Evolutionary conservation across 345 rosid genomes (phyloP).

Genomic region (Arabis hirsuta): DNA sequence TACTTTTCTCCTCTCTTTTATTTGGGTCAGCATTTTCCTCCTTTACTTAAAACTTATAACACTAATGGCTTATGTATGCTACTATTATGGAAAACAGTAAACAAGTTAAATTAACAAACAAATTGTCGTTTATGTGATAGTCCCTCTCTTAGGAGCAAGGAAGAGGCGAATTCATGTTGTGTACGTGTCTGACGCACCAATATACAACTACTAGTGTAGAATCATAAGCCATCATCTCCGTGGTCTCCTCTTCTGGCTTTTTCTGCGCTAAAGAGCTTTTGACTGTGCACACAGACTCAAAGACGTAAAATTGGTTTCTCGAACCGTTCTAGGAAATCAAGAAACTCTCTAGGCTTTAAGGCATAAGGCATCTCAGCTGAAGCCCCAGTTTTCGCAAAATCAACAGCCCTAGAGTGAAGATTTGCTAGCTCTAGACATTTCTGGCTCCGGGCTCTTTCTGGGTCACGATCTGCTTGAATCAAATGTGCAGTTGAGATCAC

Average conservation of each 20-base stretch:
- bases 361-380: conserved; percentile 88
- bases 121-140: too few species aligned
- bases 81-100: neutral
- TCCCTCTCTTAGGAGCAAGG: too few species aligned
- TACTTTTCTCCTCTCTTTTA: neutral
- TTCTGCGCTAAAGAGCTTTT: conserved; percentile 40
- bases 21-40: conserved; percentile 21
- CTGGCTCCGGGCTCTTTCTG: conserved; percentile 66
- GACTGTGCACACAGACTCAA: conserved; percentile 58
- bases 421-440: conserved; percentile 78
- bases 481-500: conserved; percentile 92
- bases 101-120: too few species aligned
- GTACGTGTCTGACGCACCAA: too few species aligned
- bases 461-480: conserved; percentile 84
- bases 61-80: neutral
- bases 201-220: neutral
- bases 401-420: conserved; percentile 95
- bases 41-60: neutral
- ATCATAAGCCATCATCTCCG: conserved; percentile 60
- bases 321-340: conserved; percentile 86
- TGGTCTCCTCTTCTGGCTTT: conserved; percentile 46
- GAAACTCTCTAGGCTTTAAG: conserved; percentile 82
- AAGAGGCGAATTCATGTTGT: too few species aligned
- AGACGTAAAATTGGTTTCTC: conserved; percentile 66
- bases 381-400: conserved; percentile 93